Conservation (phyloP, 148 eudicot species). For the Rhododendron molle region DNA sequence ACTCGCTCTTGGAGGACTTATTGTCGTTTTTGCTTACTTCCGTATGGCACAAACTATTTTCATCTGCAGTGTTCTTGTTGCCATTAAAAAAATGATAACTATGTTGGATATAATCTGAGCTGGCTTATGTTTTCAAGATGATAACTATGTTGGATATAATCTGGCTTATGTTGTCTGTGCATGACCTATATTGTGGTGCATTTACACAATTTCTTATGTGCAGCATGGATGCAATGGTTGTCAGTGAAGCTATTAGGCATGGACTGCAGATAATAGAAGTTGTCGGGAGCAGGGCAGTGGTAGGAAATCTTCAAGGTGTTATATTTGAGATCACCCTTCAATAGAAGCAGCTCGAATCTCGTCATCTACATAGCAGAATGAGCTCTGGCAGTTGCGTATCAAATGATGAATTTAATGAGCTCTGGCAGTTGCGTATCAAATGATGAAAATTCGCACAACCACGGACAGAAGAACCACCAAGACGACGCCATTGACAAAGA, state of each 20-base stretch:
- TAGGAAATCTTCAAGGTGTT: slow-evolving; percentile 58
- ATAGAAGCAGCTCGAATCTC: slow-evolving; percentile 8
- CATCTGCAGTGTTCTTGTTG: background rate
- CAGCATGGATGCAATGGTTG: slow-evolving; percentile 81
- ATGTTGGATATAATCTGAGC: background rate
- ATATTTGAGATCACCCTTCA: slow-evolving; percentile 60
- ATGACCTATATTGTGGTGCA: background rate
- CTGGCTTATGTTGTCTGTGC: background rate
- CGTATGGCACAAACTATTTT: background rate
- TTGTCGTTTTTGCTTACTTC: background rate
- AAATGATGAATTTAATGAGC: background rate
- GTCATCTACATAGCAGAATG: background rate
- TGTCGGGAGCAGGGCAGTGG: slow-evolving; percentile 49
- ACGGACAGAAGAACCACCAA: background rate
- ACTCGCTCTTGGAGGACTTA: background rate
- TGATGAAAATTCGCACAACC: background rate
- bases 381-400: background rate
- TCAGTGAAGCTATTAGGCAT: slow-evolving; percentile 56
- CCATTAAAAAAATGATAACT: background rate
- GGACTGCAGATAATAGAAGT: slow-evolving; percentile 60
- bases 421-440: background rate
- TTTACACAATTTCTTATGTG: slow-evolving; percentile 9
- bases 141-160: background rate
- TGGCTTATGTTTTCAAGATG: background rate
- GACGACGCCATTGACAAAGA: background rate